Conservation (phyloP, 768 basidiomycete genomes). For the Fibroporia radiculosa region DNA sequence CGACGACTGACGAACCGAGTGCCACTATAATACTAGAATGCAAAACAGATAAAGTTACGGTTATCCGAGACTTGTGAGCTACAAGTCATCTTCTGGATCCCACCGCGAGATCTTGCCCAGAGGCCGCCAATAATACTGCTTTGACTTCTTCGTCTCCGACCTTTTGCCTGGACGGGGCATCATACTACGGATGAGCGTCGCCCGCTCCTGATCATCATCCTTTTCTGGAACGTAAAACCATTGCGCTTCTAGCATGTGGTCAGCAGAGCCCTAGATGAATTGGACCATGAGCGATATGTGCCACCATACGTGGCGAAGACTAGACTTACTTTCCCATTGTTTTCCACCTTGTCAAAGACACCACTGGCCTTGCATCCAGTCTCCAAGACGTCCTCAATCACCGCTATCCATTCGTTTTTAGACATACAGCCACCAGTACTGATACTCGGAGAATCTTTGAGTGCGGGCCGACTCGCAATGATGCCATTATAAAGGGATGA, state of each 20-base stretch:
- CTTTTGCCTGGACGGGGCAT: conserved; percentile 73
- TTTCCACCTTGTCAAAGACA: conserved; percentile 68
- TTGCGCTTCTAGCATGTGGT: conserved; percentile 47
- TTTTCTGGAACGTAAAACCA: conserved; percentile 75
- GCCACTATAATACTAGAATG: not conserved
- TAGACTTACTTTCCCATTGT: conserved; percentile 45
- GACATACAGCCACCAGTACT: conserved; percentile 4
- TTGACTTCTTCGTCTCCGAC: conserved; percentile 74
- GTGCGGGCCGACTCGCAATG: conserved; percentile 44
- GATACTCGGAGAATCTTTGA: conserved; percentile 21
- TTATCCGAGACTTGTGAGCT: not conserved
- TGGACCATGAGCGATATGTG: conserved; percentile 3
- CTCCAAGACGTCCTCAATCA: conserved; percentile 45
- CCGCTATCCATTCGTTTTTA: conserved; percentile 32
- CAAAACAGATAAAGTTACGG: not conserved
- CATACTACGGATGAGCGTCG: conserved; percentile 55
- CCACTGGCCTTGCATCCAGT: conserved; percentile 39
- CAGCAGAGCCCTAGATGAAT: conserved; percentile 24
- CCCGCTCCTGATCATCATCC: conserved; percentile 67
- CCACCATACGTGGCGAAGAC: conserved; percentile 1
- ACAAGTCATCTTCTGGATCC: conserved; percentile 60
- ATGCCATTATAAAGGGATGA: conserved; percentile 45
- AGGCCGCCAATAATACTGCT: conserved; percentile 78
- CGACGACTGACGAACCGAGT: no score
- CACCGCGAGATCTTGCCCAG: conserved; percentile 64